Evolutionary conservation across 805 yeast genomes (phyloP), one percentile per base, ranked within the genome.

Genomic region (Barnettozyma sp.): DNA sequence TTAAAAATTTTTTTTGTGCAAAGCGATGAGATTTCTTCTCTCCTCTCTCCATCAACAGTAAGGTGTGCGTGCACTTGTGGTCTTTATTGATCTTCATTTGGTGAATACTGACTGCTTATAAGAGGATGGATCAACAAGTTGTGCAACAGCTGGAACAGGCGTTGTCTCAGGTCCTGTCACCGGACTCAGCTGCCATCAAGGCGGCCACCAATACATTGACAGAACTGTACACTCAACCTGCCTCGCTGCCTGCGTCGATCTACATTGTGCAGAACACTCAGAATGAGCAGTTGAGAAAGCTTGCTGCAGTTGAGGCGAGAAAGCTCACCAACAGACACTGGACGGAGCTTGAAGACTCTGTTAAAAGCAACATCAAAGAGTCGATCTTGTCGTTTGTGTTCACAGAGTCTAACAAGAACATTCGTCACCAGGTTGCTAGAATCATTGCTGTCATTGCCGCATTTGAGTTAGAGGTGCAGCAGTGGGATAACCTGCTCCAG

Each of bases 241-340:
- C 72, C 48, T 73, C 90, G 14, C 70, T 90, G 41, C 92, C 95
- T 14, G 79, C 95, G 9, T 68, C 90, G 57, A 66, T 90, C 49
- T 92, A 84, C 52, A 74, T 92, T 42, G 69, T 86, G 54, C 87
- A 83, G 60, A 70, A 68, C 46, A 77, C 79, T 48, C 62, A 70
- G 26, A 78, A 78, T 50, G 80, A 73, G 45, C 83, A 82, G 51
- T 58, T 88, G 49, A 82, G 84, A 53, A 95, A 87, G 61, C 70
- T 92, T 43, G 94, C 97, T n/a, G 94, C 96, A 43, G 95, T 92
- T 44, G 98, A 92, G 65, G 86, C 88, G 26, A 78, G 95, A 63
- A 92, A 92, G 60, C 73, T 82, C 54, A 76, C 88, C 26, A 55
- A 69, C 35, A 66, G 70, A 45, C 78, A 76, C 54, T 92, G 97